These are phyloP conservation scores for Taphrina flavorubra DNA, from an alignment of 1,139 yeast species.

Conservation along the genomic window DNA sequence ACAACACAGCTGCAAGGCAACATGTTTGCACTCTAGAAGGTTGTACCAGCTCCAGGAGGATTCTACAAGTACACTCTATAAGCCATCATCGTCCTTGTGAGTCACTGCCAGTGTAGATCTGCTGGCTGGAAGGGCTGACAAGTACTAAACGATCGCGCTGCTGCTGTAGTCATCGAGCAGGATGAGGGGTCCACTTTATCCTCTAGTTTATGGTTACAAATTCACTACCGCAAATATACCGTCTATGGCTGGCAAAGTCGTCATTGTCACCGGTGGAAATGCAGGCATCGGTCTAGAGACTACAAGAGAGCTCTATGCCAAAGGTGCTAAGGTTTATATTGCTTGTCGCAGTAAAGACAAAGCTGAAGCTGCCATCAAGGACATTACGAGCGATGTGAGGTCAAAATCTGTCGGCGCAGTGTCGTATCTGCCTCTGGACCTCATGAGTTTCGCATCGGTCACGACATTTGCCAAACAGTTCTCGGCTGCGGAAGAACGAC, in stretches of 20 bases:
- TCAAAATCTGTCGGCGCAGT: constrained; percentile 48
- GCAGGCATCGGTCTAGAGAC: constrained; percentile 47
- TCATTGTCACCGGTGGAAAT: constrained; percentile 46
- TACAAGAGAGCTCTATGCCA: constrained; percentile 46
- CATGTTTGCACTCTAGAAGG: too few relatives aligned
- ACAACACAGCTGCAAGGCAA: too few relatives aligned
- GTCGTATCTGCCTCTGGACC: constrained; percentile 52
- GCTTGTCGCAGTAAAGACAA: constrained; percentile 55
- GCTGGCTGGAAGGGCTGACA: too few relatives aligned
- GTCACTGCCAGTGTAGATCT: too few relatives aligned
- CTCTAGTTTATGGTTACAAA: constrained; percentile 48
- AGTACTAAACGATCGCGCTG: too few relatives aligned
- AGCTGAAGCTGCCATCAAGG: constrained; percentile 52
- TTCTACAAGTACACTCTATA: too few relatives aligned
- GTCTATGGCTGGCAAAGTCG: constrained; percentile 54
- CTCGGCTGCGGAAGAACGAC: constrained; percentile 41
- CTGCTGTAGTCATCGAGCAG: neutral
- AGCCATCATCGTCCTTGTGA: too few relatives aligned
- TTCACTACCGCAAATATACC: constrained; percentile 56
- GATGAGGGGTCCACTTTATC: constrained; percentile 35
- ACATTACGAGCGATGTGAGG: constrained; percentile 47
- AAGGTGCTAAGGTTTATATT: constrained; percentile 57
- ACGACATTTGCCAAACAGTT: constrained; percentile 43
- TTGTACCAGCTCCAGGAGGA: too few relatives aligned
- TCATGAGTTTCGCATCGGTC: constrained; percentile 54